Conservation (phyloP, 495 filamentous ascomycete species). For the Talaromyces liani region DNA sequence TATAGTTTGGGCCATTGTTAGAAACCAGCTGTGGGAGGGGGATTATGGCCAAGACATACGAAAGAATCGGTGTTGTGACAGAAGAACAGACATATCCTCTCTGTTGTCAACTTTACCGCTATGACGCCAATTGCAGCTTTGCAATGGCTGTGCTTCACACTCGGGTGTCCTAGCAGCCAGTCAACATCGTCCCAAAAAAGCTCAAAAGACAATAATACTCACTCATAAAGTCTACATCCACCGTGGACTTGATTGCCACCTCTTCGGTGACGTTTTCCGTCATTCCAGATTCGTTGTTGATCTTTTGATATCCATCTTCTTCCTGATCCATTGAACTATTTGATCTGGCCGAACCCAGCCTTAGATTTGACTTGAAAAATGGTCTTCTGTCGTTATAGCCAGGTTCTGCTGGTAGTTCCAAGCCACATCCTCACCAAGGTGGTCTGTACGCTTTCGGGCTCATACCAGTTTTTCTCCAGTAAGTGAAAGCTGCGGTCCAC, state of each 20-base stretch:
- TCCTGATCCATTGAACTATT: no score
- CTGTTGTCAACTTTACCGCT: slow-evolving; percentile 66
- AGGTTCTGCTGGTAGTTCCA: no score
- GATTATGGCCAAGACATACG: slow-evolving; percentile 26
- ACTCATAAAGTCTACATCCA: slow-evolving; percentile 74
- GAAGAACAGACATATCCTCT: slow-evolving; percentile 72
- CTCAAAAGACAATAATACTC: slow-evolving; percentile 9
- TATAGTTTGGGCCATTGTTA: slow-evolving; percentile 18
- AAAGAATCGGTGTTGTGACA: slow-evolving; percentile 93
- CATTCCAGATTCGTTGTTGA: slow-evolving; percentile 36
- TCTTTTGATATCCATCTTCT: no score
- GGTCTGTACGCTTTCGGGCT: no score
- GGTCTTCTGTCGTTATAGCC: no score
- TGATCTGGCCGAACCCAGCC: no score
- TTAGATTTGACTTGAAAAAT: no score
- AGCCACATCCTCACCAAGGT: no score
- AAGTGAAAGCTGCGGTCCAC: not conserved
- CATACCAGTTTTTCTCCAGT: no score
- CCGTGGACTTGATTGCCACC: slow-evolving; percentile 42
- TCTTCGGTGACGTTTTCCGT: slow-evolving; percentile 64
- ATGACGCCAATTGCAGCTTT: slow-evolving; percentile 76
- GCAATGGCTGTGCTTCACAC: slow-evolving; percentile 62
- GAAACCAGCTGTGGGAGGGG: not conserved
- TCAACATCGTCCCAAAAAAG: not conserved
- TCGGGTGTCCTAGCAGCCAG: slow-evolving; percentile 54